phyloP scores from a whole-genome alignment of 1,139 yeast species.

The Magnusiomyces suaveolens region DNA sequence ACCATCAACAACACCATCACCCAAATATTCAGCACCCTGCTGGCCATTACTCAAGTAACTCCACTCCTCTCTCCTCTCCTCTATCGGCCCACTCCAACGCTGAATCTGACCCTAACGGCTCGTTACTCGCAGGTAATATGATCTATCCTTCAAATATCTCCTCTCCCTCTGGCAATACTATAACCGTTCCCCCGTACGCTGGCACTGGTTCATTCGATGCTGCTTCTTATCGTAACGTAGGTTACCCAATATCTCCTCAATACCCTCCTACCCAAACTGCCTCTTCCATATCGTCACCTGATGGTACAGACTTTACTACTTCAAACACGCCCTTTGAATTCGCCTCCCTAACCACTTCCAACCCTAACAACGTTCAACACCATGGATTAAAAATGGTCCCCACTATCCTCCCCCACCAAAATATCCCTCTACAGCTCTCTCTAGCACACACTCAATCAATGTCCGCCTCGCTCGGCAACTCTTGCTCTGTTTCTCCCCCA shows the following conservation, averaged over 20 bases:
- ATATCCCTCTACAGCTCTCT: neutral
- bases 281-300: neutral
- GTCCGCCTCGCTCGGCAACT: neutral
- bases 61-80: constrained; percentile 5
- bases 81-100: neutral
- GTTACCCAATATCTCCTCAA: constrained; percentile 14
- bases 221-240: neutral
- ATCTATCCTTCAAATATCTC: neutral
- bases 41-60: neutral
- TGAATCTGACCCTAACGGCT: neutral
- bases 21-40: neutral
- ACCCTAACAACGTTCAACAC: neutral
- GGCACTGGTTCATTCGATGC: neutral
- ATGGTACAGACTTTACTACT: neutral
- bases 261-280: constrained; percentile 9
- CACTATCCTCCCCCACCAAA: neutral
- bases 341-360: neutral
- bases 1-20: constrained; percentile 3
- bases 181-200: neutral
- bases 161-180: neutral
- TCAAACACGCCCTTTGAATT: neutral
- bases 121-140: neutral
- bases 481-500: neutral
- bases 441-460: neutral
- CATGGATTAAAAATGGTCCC: neutral